A percentile compares a stretch with the other conserved stretches of the same genome.
These are phyloP conservation scores for Xerocomus potaroensis DNA, from an alignment of 768 basidiomycete species.

Conservation along the genomic window DNA sequence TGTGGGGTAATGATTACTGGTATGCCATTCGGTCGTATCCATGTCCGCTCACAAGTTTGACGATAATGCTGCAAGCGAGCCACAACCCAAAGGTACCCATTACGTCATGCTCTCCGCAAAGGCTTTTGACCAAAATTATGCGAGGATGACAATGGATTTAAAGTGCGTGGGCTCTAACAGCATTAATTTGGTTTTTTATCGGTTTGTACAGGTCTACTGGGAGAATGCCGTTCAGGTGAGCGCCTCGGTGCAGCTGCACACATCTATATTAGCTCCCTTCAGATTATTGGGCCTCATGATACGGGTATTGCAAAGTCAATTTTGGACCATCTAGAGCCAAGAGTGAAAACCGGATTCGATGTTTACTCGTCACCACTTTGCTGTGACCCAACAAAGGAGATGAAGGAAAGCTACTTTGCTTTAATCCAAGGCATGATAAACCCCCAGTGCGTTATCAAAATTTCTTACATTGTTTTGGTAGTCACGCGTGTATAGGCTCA, in stretches of 20 bases:
- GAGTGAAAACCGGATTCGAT: constrained; percentile 36
- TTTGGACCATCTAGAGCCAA: constrained; percentile 52
- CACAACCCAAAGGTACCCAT: constrained; percentile 80
- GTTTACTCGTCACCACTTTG: constrained; percentile 42
- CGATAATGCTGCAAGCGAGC: constrained; percentile 46
- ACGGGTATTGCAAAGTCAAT: constrained; percentile 69
- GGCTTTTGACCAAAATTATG: background rate
- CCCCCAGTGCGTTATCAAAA: constrained; percentile 13
- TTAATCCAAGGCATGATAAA: constrained; percentile 26
- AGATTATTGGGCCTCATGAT: constrained; percentile 88
- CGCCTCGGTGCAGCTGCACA: background rate
- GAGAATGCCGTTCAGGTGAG: constrained; percentile 80
- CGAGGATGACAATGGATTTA: constrained; percentile 86
- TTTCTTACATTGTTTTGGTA: background rate
- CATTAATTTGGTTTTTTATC: background rate
- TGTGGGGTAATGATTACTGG: constrained; percentile 92
- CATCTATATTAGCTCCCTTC: constrained; percentile 1
- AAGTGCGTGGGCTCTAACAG: constrained; percentile 40
- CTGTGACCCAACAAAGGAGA: constrained; percentile 52
- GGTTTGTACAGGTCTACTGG: constrained; percentile 68
- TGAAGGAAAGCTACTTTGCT: constrained; percentile 57
- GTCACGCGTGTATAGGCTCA: constrained; percentile 10
- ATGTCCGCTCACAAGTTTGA: background rate
- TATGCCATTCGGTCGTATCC: constrained; percentile 24
- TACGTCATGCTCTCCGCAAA: background rate